Conservation (phyloP, 306 rosid genomes). For the Heteromeles arbutifolia region DNA sequence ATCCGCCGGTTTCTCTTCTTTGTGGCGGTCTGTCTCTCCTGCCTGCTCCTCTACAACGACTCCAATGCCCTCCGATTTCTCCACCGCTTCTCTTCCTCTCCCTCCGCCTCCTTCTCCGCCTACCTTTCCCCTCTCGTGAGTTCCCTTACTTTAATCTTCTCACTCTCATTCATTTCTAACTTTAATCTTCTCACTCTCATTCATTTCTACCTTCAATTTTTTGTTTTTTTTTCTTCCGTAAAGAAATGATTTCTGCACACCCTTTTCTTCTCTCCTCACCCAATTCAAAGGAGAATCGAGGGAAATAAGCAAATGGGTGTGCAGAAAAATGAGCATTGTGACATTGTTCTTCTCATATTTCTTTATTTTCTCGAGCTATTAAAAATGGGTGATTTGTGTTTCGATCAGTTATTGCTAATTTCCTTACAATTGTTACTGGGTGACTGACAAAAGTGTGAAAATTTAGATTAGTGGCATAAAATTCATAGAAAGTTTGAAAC, state of each 20-base stretch:
- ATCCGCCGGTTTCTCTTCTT: conserved; percentile 28
- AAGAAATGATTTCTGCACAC: background rate
- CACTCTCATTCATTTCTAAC: background rate
- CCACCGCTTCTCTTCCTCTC: conserved; percentile 29
- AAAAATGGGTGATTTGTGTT: background rate
- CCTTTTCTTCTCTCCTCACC: no score
- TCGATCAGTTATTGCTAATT: background rate
- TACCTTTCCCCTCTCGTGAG: conserved; percentile 37
- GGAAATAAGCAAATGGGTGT: no score
- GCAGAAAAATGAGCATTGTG: no score
- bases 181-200: background rate
- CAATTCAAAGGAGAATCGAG: no score
- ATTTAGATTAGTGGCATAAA: background rate
- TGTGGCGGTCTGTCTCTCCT: conserved; percentile 44
- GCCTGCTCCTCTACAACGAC: conserved; percentile 41
- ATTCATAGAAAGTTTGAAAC: background rate
- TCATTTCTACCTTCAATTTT: background rate
- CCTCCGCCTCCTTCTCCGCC: conserved; percentile 26
- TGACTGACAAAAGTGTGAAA: background rate
- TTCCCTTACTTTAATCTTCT: background rate
- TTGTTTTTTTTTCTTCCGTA: background rate
- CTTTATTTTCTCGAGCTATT: background rate
- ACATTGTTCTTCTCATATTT: no score
- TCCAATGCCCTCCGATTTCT: conserved; percentile 37
- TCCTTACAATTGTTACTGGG: background rate